These are phyloP conservation scores for Plectosphaerella sp. DNA, from an alignment of 2,329 filamentous ascomycete species.

Conservation along the genomic window DNA sequence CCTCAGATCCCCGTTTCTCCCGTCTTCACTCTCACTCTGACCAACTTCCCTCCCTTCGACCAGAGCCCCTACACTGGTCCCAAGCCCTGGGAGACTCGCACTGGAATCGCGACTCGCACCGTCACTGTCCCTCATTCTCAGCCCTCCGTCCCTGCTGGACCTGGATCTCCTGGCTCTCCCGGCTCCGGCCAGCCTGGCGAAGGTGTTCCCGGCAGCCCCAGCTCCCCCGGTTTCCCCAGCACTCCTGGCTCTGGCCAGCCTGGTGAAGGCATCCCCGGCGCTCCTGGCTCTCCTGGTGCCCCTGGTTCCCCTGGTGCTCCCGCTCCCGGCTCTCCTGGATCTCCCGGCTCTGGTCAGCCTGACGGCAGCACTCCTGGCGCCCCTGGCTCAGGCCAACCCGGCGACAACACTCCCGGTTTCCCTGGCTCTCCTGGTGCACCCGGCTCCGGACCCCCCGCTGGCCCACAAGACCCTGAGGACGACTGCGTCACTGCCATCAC, in stretches of 20 bases:
- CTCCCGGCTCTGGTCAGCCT: not conserved
- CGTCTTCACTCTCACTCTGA: constrained; percentile 11
- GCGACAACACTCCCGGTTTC: not conserved
- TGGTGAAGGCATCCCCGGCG: not conserved
- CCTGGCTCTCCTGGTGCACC: not conserved
- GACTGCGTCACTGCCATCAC: constrained; percentile 7
- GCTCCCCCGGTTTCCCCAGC: not conserved
- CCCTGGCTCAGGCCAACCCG: not conserved
- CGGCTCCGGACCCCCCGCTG: not conserved
- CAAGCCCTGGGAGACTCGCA: constrained; percentile 10
- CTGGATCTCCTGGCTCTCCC: constrained; percentile 1
- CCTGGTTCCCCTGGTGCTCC: not conserved
- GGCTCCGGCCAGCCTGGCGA: constrained; percentile 12
- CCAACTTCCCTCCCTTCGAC: constrained; percentile 12
- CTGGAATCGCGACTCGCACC: constrained; percentile 2
- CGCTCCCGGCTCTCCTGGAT: not conserved
- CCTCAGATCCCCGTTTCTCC: constrained; percentile 9
- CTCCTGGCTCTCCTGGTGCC: not conserved
- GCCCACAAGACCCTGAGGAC: not conserved
- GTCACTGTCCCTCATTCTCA: constrained; percentile 13
- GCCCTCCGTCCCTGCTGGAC: constrained; percentile 1
- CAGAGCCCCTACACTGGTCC: constrained; percentile 13
- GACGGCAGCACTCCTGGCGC: not conserved
- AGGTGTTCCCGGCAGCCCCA: not conserved
- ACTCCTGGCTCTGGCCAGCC: not conserved